Conservation (phyloP, 2,329 filamentous ascomycete species). For the Thielaviopsis musarum region DNA sequence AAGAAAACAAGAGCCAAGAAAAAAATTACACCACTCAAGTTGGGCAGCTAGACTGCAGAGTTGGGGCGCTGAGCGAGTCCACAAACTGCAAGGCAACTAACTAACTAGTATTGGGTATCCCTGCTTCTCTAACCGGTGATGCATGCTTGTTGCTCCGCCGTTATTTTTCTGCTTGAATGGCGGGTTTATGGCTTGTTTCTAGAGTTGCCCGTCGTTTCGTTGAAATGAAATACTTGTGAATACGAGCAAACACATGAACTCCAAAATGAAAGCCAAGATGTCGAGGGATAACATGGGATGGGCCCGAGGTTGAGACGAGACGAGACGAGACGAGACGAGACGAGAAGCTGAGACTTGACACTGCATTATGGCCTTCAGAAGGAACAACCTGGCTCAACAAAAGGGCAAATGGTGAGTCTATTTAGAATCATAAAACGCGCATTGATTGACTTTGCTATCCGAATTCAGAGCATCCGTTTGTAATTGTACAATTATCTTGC, state of each 20-base stretch:
- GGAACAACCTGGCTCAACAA: too few relatives aligned
- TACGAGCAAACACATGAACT: background rate
- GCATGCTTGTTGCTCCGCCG: background rate
- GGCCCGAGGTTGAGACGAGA: background rate
- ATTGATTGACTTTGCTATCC: background rate
- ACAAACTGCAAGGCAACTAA: background rate
- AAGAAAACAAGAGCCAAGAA: background rate
- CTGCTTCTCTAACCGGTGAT: background rate
- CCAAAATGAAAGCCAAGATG: background rate
- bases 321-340: too few relatives aligned
- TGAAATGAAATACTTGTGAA: background rate
- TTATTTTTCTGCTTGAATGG: too few relatives aligned
- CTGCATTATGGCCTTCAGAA: too few relatives aligned
- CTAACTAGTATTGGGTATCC: slow-evolving; percentile 1
- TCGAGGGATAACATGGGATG: background rate
- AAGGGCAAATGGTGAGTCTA: background rate
- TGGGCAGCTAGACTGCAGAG: background rate
- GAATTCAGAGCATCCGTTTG: background rate
- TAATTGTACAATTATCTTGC: background rate
- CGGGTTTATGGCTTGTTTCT: background rate
- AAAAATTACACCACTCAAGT: background rate
- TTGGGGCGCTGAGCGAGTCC: background rate
- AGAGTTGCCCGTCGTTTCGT: background rate
- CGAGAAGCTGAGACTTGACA: too few relatives aligned
- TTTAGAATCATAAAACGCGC: background rate